Base-by-base conservation (phyloP, 768 basidiomycete species). In the Pseudohyphozyma bogoriensis region DNA sequence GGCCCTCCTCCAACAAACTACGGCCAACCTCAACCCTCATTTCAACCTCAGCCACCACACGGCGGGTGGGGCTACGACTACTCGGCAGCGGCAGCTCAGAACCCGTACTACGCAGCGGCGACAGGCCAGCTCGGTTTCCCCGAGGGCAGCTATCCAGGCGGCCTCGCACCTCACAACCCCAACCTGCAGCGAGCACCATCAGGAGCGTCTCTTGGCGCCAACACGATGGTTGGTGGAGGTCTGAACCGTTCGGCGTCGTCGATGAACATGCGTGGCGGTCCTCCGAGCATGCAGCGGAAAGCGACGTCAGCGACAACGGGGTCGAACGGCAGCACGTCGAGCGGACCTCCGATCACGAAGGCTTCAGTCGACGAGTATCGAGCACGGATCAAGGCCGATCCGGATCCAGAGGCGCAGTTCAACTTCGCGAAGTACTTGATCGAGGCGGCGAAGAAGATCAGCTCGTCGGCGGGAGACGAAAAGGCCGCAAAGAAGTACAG, bases 351-450 rank as follows among this genome's bases (percentile, higher is more conserved):
- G 44, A 68, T 68, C 62, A 63, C 70, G n/a, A 71, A 71, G 50
- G 85, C 91, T 69, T 95, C 92, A 72, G 91, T 99, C 68, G 95
- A 99, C 71, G 86, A 95, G 72, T 99, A 99, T 76, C 87, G 95
- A 24, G 85, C 87, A 58, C 84, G 95, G 55, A 95, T 99, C 77
- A 97, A 97, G 75, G 85, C 83, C 32, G 95, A 99, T 74, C 92
- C 92, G 3, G 95, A 99, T 72, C 93, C 93, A 1, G 95, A 97
- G 73, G 89, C 92, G 29, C 95, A 97, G 73, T 97, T 96, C 74
- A 78, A 86, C 29, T 99, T 95, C 72, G 89, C 92, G n/a, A 96
- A 93, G 76, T 99, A 97, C 73, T 83, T 99, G 60, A 91, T 99
- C 72, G 95, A 97, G 70, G 95, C 95, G 33, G 95, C 95, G 18